Evolutionary conservation across 805 yeast species (phyloP).

Genomic region (Sugiyamaella valdiviana): DNA sequence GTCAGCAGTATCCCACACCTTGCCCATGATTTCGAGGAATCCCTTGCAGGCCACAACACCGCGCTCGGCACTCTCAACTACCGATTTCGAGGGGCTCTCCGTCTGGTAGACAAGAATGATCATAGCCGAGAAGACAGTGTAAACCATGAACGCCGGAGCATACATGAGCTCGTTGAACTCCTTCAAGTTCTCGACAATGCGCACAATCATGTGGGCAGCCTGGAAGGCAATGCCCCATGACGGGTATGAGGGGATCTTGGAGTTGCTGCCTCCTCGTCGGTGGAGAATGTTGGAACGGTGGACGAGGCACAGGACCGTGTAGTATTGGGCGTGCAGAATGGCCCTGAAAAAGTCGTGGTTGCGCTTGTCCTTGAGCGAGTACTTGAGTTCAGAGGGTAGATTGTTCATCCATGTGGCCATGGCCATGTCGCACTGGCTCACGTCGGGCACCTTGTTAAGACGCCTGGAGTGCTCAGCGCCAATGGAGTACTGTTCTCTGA

Average conservation of each 20-base stretch:
- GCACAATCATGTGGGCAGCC: slow-evolving; percentile 69
- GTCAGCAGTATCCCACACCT: slow-evolving; percentile 47
- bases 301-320: slow-evolving; percentile 61
- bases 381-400: slow-evolving; percentile 56
- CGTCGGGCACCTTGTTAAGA: slow-evolving; percentile 43
- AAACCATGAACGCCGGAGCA: slow-evolving; percentile 55
- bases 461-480: slow-evolving; percentile 49
- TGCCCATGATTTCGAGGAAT: slow-evolving; percentile 38
- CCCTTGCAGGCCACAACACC: slow-evolving; percentile 33
- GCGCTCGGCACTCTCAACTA: slow-evolving; percentile 34
- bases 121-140: slow-evolving; percentile 56
- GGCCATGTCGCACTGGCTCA: slow-evolving; percentile 61
- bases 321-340: slow-evolving; percentile 60
- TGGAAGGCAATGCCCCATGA: slow-evolving; percentile 80
- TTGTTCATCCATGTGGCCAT: slow-evolving; percentile 72
- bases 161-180: slow-evolving; percentile 44
- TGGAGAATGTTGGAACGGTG: slow-evolving; percentile 60
- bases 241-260: slow-evolving; percentile 38
- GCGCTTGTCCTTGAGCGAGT: slow-evolving; percentile 49
- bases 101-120: slow-evolving; percentile 69
- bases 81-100: slow-evolving; percentile 34
- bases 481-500: slow-evolving; percentile 64
- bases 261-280: slow-evolving; percentile 8
- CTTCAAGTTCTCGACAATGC: slow-evolving; percentile 51
- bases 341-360: slow-evolving; percentile 54